Conservation (phyloP, 768 basidiomycete genomes). For the Lactarius evosmus region DNA sequence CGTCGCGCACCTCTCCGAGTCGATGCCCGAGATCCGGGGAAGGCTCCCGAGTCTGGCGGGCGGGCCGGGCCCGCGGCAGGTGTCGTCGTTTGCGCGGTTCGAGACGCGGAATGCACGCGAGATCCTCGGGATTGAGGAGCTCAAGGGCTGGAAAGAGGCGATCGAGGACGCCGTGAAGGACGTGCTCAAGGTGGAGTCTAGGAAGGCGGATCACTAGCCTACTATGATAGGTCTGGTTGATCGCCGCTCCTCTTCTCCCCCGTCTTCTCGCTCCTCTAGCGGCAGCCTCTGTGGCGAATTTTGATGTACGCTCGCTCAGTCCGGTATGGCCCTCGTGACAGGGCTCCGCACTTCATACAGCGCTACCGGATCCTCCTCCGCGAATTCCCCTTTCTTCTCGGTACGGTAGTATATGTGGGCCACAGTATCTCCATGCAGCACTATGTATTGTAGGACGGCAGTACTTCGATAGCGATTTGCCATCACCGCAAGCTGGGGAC, state of each 20-base stretch:
- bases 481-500: too few relatives aligned
- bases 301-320: not conserved
- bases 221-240: not conserved
- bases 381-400: not conserved
- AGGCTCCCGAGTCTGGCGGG: conserved; percentile 17
- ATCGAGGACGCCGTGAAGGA: conserved; percentile 19
- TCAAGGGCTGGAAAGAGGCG: conserved; percentile 15
- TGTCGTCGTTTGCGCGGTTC: conserved; percentile 13
- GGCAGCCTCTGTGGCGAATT: not conserved
- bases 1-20: conserved; percentile 8
- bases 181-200: conserved; percentile 13
- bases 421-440: not conserved
- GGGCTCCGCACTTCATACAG: not conserved
- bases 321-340: not conserved
- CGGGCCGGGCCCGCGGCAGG: not conserved
- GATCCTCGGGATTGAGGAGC: conserved; percentile 14
- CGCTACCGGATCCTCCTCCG: not conserved
- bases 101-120: conserved; percentile 20
- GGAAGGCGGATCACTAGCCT: not conserved
- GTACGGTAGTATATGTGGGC: not conserved
- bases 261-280: not conserved
- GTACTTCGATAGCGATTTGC: not conserved
- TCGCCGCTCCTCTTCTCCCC: too few relatives aligned
- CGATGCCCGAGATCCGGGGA: conserved; percentile 14
- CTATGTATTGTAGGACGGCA: not conserved